phyloP scores from a whole-genome alignment of 768 basidiomycete genomes.

The Pleurotus ostreatus region DNA sequence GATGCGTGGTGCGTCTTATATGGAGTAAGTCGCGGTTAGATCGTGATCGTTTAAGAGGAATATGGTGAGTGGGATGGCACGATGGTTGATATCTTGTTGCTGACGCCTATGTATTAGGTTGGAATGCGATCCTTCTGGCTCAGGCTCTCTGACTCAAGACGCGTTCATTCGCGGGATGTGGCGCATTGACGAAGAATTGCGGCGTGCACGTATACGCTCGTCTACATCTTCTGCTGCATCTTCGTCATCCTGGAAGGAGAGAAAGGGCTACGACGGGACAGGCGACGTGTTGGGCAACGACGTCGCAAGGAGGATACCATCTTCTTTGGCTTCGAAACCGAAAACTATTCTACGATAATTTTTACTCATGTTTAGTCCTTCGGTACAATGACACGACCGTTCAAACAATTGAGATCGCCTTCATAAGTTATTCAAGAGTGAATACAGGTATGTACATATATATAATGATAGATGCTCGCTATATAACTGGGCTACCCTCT shows the following conservation, averaged over 20 bases:
- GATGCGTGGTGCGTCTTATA: slow-evolving; percentile 50
- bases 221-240: slow-evolving; percentile 3
- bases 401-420: too few relatives aligned
- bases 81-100: background rate
- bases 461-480: background rate
- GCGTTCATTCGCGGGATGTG: slow-evolving; percentile 78
- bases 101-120: slow-evolving; percentile 38
- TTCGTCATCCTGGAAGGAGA: background rate
- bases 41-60: slow-evolving; percentile 46
- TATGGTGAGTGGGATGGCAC: slow-evolving; percentile 50
- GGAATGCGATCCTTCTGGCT: slow-evolving; percentile 57
- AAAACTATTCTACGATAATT: slow-evolving; percentile 27
- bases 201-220: slow-evolving; percentile 46
- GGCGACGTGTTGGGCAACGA: slow-evolving; percentile 9
- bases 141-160: slow-evolving; percentile 61
- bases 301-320: slow-evolving; percentile 12
- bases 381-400: too few relatives aligned
- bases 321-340: slow-evolving; percentile 14
- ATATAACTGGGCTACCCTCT: slow-evolving; percentile 35
- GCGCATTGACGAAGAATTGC: slow-evolving; percentile 81
- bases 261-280: slow-evolving; percentile 13
- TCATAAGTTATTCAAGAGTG: too few relatives aligned
- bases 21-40: slow-evolving; percentile 63
- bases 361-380: slow-evolving; percentile 5
- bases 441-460: too few relatives aligned